Percentiles rank a stretch among this genome's conserved stretches.
Evolutionary conservation across 345 rosid genomes (phyloP).

Genomic region (Salix purpurea): DNA sequence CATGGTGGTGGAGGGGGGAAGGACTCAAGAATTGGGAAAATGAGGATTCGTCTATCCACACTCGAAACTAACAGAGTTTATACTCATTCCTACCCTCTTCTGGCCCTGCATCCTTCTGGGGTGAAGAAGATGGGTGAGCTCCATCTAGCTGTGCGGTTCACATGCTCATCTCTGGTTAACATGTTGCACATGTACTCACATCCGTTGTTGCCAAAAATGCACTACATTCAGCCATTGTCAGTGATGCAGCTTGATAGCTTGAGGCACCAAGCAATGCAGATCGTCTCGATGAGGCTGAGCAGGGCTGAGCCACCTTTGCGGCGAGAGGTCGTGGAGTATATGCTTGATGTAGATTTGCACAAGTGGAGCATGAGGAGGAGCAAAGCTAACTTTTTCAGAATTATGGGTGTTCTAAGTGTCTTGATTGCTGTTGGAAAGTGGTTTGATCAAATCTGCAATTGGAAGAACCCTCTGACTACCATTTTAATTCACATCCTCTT

Average conservation of each 20-base stretch:
- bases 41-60: constrained; percentile 30
- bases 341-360: constrained; percentile 33
- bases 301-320: constrained; percentile 29
- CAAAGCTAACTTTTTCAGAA: constrained; percentile 33
- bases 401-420: constrained; percentile 21
- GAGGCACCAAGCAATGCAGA: constrained; percentile 32
- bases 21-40: constrained; percentile 30
- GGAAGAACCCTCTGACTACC: constrained; percentile 32
- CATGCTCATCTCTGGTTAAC: constrained; percentile 25
- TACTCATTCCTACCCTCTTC: constrained; percentile 29
- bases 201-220: constrained; percentile 33
- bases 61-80: constrained; percentile 31
- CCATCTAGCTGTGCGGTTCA: constrained; percentile 32
- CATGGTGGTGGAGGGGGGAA: constrained; percentile 23
- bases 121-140: constrained; percentile 27
- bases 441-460: constrained; percentile 33
- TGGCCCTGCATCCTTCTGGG: constrained; percentile 24
- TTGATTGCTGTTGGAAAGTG: constrained; percentile 28
- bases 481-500: constrained; percentile 27
- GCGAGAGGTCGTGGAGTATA: constrained; percentile 29
- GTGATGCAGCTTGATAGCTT: constrained; percentile 30
- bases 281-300: constrained; percentile 24
- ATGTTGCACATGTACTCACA: constrained; percentile 33
- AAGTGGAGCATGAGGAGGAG: constrained; percentile 38
- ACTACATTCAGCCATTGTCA: constrained; percentile 30